These are phyloP conservation scores for Melanopsichium pennsylvanicum DNA, from an alignment of 1,284 basidiomycete genomes.

Conservation along the genomic window DNA sequence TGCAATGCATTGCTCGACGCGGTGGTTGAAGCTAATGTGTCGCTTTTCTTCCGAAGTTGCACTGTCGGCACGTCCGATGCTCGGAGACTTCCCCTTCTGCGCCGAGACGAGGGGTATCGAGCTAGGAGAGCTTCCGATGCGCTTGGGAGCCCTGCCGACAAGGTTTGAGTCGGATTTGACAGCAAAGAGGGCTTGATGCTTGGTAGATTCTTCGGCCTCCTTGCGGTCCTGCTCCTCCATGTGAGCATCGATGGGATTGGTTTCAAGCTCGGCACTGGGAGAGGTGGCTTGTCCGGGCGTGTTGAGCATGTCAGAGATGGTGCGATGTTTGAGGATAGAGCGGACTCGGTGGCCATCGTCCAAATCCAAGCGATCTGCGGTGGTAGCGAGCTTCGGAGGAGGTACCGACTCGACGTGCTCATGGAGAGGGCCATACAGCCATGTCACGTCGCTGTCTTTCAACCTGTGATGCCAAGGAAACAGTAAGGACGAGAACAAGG, in stretches of 20 bases:
- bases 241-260: slow-evolving; percentile 37
- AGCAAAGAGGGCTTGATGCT: slow-evolving; percentile 40
- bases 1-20: slow-evolving; percentile 97
- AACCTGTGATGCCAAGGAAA: slow-evolving; percentile 73
- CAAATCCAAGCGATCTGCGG: slow-evolving; percentile 70
- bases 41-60: slow-evolving; percentile 68
- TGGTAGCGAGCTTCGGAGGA: slow-evolving; percentile 69
- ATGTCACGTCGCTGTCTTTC: slow-evolving; percentile 98
- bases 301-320: slow-evolving; percentile 84
- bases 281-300: slow-evolving; percentile 67
- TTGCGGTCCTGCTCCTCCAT: slow-evolving; percentile 52
- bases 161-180: slow-evolving; percentile 57
- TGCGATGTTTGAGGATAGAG: slow-evolving; percentile 95
- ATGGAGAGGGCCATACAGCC: slow-evolving; percentile 96
- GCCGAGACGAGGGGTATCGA: slow-evolving; percentile 36
- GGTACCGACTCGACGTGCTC: slow-evolving; percentile 72
- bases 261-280: slow-evolving; percentile 69
- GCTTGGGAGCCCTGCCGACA: slow-evolving; percentile 26
- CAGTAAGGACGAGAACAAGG: neutral
- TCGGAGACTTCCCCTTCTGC: slow-evolving; percentile 29
- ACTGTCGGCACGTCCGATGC: slow-evolving; percentile 36
- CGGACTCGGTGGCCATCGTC: slow-evolving; percentile 70
- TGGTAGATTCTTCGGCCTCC: slow-evolving; percentile 15
- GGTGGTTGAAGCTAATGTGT: slow-evolving; percentile 97
- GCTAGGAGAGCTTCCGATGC: slow-evolving; percentile 38